Conservation (phyloP, 495 filamentous ascomycete genomes). For the Copromyces sp. region DNA sequence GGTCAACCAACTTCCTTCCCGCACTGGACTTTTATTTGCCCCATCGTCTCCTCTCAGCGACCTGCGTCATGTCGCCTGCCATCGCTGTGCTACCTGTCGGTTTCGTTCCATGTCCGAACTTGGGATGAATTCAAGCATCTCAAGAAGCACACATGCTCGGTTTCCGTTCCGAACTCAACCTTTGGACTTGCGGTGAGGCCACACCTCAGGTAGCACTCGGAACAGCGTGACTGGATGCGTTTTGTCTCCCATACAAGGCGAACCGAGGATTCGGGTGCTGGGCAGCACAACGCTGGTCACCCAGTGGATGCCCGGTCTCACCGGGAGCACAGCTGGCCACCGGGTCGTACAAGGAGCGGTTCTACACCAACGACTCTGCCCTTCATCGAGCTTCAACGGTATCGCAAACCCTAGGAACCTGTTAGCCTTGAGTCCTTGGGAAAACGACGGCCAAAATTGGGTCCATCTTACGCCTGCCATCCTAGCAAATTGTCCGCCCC, state of each 20-base stretch:
- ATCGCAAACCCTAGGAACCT: background rate
- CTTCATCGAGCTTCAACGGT: background rate
- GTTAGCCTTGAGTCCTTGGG: background rate
- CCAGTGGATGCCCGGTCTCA: background rate
- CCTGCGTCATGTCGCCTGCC: background rate
- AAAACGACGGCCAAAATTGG: background rate
- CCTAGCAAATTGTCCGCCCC: background rate
- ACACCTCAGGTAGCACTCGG: background rate
- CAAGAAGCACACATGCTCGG: background rate
- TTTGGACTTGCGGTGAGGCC: background rate
- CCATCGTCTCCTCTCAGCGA: background rate
- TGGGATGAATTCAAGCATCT: background rate
- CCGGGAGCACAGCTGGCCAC: background rate
- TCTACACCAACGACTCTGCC: background rate
- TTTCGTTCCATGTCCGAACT: background rate
- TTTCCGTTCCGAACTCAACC: background rate
- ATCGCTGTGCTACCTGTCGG: background rate
- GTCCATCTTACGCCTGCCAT: background rate
- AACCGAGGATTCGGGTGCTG: background rate
- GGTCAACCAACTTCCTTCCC: background rate
- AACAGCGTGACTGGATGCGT: background rate
- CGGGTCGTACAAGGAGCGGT: background rate
- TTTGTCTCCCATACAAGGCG: background rate
- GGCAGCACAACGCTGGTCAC: background rate
- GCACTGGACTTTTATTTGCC: background rate